Conservation (phyloP, 2,329 filamentous ascomycete genomes). For the Diaporthe aspalathi region DNA sequence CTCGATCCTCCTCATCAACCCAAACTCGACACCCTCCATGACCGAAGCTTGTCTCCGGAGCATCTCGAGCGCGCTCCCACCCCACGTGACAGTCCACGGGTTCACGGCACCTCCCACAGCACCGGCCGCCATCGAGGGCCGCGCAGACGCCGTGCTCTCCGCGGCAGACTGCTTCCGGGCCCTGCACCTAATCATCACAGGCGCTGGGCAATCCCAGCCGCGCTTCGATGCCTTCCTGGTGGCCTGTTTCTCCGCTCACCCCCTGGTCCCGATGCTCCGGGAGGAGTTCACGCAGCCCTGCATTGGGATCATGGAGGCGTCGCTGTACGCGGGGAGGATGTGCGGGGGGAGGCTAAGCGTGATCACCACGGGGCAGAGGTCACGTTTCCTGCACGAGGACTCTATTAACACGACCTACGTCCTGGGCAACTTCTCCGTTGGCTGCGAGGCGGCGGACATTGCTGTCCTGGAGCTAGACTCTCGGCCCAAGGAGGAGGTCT, state of each 20-base stretch:
- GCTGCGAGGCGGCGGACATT: constrained; percentile 52
- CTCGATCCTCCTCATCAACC: constrained; percentile 70
- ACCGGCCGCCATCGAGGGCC: constrained; percentile 62
- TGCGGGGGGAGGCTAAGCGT: constrained; percentile 60
- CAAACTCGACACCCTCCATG: constrained; percentile 69
- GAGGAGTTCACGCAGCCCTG: constrained; percentile 58
- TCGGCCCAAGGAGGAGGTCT: constrained; percentile 52
- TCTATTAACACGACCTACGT: constrained; percentile 54
- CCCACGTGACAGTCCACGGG: constrained; percentile 58
- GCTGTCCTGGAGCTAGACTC: constrained; percentile 58
- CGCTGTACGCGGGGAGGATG: constrained; percentile 59
- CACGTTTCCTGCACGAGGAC: constrained; percentile 54
- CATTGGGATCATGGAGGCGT: constrained; percentile 64
- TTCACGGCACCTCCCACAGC: constrained; percentile 62
- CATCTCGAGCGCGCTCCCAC: constrained; percentile 55
- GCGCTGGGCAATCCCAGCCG: background rate
- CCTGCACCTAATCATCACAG: constrained; percentile 53
- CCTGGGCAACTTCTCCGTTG: constrained; percentile 54
- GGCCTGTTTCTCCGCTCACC: constrained; percentile 61
- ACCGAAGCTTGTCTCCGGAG: constrained; percentile 62
- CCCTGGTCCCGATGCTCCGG: constrained; percentile 57
- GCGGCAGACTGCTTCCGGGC: constrained; percentile 60
- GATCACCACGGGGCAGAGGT: constrained; percentile 53
- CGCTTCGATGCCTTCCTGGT: constrained; percentile 61
- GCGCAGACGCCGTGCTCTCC: constrained; percentile 61